These are phyloP conservation scores for Bacterosira constricta DNA, from an alignment of 108 stramenopile genomes.

Conservation along the genomic window DNA sequence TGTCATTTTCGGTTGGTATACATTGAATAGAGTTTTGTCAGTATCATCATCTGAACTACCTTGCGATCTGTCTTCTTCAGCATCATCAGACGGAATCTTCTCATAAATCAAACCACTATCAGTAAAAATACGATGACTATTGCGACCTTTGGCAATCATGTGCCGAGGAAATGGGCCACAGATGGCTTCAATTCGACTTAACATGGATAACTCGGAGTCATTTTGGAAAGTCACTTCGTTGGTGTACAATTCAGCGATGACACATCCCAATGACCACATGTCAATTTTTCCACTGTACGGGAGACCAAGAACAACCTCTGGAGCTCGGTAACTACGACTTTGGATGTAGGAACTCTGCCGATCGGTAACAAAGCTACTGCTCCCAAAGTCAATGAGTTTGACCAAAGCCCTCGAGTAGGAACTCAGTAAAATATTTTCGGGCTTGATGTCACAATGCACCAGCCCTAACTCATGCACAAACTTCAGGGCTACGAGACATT, in stretches of 20 bases:
- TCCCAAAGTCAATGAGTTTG: conserved; percentile 99
- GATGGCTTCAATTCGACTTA: conserved; percentile 94
- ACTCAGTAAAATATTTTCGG: conserved; percentile 96
- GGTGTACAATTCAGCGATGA: conserved; percentile 95
- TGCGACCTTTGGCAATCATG: conserved; percentile 87
- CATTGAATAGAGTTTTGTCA: conserved; percentile 48
- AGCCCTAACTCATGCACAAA: conserved; percentile 92
- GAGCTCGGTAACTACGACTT: conserved; percentile 95
- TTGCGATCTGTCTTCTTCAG: conserved; percentile 25
- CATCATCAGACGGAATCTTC: conserved; percentile 50
- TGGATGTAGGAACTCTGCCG: conserved; percentile 96
- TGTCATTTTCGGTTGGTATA: conserved; percentile 85
- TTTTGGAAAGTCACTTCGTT: conserved; percentile 95
- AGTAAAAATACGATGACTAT: conserved; percentile 90
- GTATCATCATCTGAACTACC: conserved; percentile 49
- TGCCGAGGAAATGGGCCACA: conserved; percentile 91
- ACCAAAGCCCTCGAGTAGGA: conserved; percentile 83
- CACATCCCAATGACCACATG: conserved; percentile 94
- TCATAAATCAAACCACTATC: conserved; percentile 88
- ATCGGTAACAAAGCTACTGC: conserved; percentile 95
- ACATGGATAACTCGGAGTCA: conserved; percentile 91
- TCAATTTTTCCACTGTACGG: conserved; percentile 93
- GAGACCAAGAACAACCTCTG: conserved; percentile 96
- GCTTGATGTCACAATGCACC: conserved; percentile 98
- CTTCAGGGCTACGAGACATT: conserved; percentile 87